These are phyloP conservation scores for Mercurialis annua DNA, from an alignment of 345 rosid species.

Conservation along the genomic window DNA sequence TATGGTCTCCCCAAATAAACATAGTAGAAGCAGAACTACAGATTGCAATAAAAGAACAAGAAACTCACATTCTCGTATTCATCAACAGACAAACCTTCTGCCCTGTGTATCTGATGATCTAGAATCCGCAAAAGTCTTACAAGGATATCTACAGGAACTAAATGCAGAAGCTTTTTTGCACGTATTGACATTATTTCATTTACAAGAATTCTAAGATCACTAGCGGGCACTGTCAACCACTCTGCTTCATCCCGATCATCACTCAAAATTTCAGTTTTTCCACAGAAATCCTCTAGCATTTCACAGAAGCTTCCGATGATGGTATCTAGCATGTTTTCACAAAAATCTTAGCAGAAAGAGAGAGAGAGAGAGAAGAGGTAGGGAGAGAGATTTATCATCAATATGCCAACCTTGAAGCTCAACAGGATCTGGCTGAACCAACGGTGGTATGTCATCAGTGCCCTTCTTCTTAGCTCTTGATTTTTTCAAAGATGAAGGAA, in stretches of 20 bases:
- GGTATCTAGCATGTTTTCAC: conserved; percentile 48
- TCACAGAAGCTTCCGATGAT: conserved; percentile 60
- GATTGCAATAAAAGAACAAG: not conserved
- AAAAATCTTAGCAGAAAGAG: conserved; percentile 2
- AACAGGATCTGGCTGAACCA: conserved; percentile 50
- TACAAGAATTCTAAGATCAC: conserved; percentile 69
- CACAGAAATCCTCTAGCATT: conserved; percentile 73
- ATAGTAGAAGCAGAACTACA: not conserved
- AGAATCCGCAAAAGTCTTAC: conserved; percentile 63
- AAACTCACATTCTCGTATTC: conserved; percentile 70
- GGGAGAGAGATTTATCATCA: conserved; percentile 3
- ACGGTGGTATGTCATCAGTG: conserved; percentile 31
- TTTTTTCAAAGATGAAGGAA: conserved; percentile 50
- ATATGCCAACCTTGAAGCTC: conserved; percentile 68
- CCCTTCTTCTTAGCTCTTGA: conserved; percentile 73
- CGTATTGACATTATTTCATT: conserved; percentile 73
- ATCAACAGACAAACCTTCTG: conserved; percentile 80
- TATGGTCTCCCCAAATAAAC: not conserved
- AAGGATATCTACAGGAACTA: conserved; percentile 81
- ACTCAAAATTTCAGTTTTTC: conserved; percentile 70
- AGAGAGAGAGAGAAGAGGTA: conserved; percentile 13
- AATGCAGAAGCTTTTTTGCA: conserved; percentile 74
- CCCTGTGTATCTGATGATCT: conserved; percentile 97
- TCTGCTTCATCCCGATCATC: conserved; percentile 89
- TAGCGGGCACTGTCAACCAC: conserved; percentile 67